Base-by-base conservation (phyloP, 1,284 basidiomycete species). In the Apiotrichum montevideense region DNA sequence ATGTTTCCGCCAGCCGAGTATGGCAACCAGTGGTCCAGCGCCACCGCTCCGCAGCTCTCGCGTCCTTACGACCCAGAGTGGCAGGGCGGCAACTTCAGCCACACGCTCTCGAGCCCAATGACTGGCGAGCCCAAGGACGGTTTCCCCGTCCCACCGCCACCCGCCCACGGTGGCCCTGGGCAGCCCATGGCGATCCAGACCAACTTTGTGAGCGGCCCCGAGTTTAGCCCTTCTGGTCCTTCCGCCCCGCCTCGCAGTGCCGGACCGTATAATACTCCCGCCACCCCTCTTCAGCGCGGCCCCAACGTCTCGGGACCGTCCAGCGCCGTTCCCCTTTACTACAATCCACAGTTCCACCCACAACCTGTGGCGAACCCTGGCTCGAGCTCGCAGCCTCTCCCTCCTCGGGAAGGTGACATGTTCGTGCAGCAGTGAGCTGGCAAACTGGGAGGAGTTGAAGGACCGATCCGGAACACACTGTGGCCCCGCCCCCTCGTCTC, bases 81-180 rank as follows among this genome's bases (percentile, higher is more conserved):
- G 13, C 52, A 54, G 51, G 48, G 48, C 6, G 48, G 35, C 15
- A 46, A 44, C 50, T 59, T 45, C 14, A 35, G 29, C 35, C 55
- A 51, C 37, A 21, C 50, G 5, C 55, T 54, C 33, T 54, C 52
- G 46, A 56, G 55, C 48, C 54, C 48, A 7, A 50, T 50, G 35
- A 35, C 48, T 3, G 33, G 41, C 8, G 9, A 34, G 15, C 35
- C 42, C 15, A 55, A 55, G 49, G 54, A 50, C 35, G 13, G 13
- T 21, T 49, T 49, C 29, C 14, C 3, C 9, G 11, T 49, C 35
- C 47, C 35, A 15, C 47, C 47, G 14, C 35, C 37, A n/a, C 37
- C 47, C 4, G 21, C 47, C 35, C 47, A 47, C 46, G 46, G 46
- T n/a, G 34, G 34, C 6, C 46, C 34, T 11, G 29, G 11, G 1